A percentile compares a stretch with the other conserved stretches of the same genome.
phyloP scores from a whole-genome alignment of 768 basidiomycete species.

The Pisolithus orientalis region DNA sequence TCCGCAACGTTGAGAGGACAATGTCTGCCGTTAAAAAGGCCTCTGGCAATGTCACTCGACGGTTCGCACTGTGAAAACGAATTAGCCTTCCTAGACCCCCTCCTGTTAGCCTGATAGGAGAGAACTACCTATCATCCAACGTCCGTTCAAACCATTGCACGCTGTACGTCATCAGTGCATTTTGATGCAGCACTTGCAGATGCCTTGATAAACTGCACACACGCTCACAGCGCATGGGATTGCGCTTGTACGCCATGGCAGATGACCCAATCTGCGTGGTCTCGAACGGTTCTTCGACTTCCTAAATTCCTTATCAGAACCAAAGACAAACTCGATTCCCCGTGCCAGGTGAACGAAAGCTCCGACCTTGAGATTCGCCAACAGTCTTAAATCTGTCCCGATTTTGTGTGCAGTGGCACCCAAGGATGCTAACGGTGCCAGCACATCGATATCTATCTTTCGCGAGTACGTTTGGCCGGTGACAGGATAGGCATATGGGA shows the following conservation, averaged over 20 bases:
- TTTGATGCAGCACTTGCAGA: constrained; percentile 93
- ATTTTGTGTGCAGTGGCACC: constrained; percentile 98
- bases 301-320: no score
- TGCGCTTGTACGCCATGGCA: constrained; percentile 99
- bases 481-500: constrained; percentile 92
- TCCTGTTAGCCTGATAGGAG: neutral
- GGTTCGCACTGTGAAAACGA: constrained; percentile 68
- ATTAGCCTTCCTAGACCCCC: neutral
- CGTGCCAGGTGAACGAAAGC: neutral
- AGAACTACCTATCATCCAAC: constrained; percentile 78
- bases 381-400: constrained; percentile 87
- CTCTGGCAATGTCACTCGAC: constrained; percentile 92
- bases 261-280: constrained; percentile 96
- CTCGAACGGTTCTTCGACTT: no score
- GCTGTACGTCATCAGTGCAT: constrained; percentile 89
- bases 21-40: constrained; percentile 97
- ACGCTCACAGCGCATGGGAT: constrained; percentile 98
- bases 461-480: constrained; percentile 98
- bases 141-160: constrained; percentile 99
- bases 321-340: no score
- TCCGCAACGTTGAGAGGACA: constrained; percentile 90
- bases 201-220: constrained; percentile 96
- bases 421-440: constrained; percentile 82
- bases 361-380: constrained; percentile 85
- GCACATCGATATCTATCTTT: constrained; percentile 92